These are phyloP conservation scores for Colletotrichum karsti DNA, from an alignment of 2,329 filamentous ascomycete species.

Conservation along the genomic window DNA sequence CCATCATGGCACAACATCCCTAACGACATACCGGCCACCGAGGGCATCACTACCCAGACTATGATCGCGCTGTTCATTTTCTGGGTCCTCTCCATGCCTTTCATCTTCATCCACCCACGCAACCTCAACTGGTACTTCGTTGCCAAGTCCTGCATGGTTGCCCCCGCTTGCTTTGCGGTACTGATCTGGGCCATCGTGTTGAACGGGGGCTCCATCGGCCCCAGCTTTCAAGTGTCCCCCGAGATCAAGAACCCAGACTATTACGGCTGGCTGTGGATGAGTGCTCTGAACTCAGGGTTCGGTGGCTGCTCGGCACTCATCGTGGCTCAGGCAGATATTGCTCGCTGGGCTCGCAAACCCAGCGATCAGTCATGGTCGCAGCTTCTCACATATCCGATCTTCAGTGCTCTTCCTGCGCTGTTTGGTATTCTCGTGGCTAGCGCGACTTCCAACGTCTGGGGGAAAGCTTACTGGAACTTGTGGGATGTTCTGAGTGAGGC, in stretches of 20 bases:
- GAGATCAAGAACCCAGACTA: neutral
- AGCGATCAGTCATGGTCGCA: neutral
- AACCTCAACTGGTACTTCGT: constrained; percentile 35
- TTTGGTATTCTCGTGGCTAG: neutral
- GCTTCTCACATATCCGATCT: neutral
- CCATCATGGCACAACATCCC: constrained; percentile 34
- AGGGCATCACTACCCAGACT: constrained; percentile 35
- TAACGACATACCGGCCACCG: constrained; percentile 34
- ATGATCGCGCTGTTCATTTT: constrained; percentile 36
- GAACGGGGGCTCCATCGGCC: neutral
- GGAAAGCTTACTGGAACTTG: constrained; percentile 37
- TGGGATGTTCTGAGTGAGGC: constrained; percentile 48
- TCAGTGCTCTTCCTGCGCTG: neutral
- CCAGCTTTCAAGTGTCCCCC: neutral
- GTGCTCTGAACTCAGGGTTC: neutral
- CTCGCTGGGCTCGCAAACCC: neutral
- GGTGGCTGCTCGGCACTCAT: constrained; percentile 2
- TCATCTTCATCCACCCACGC: constrained; percentile 36
- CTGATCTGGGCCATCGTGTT: constrained; percentile 35
- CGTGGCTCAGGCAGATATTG: neutral
- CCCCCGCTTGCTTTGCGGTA: constrained; percentile 33
- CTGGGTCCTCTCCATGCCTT: constrained; percentile 34
- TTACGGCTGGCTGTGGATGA: neutral
- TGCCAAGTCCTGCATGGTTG: constrained; percentile 34
- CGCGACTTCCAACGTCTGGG: neutral